These are phyloP conservation scores for Hyparrhenia diplandra DNA, from an alignment of 176 grass and related monocot species.

Conservation along the genomic window DNA sequence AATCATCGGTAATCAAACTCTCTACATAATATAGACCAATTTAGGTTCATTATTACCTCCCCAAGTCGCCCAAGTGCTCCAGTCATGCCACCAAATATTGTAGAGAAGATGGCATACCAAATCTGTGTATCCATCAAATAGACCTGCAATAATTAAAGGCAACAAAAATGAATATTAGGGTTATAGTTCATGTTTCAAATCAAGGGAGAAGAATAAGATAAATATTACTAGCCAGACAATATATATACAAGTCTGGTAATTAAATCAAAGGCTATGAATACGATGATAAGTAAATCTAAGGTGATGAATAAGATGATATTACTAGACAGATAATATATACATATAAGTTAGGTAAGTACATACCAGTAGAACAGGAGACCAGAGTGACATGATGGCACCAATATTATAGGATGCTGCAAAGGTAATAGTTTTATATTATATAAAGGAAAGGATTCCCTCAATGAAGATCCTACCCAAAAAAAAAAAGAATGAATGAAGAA, in stretches of 20 bases:
- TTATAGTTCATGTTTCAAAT: too few relatives aligned
- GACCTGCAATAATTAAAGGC: slow-evolving; percentile 52
- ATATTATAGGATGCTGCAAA: slow-evolving; percentile 77
- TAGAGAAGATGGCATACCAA: slow-evolving; percentile 95
- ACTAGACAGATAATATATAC: slow-evolving; percentile 4
- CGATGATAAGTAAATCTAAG: background rate
- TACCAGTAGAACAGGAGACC: slow-evolving; percentile 92
- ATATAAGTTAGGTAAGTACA: slow-evolving; percentile 9
- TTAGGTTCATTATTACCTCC: slow-evolving; percentile 59
- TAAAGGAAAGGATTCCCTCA: background rate
- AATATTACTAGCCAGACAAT: slow-evolving; percentile 4
- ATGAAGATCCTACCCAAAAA: background rate
- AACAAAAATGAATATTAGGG: background rate
- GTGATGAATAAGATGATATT: background rate
- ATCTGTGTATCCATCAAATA: slow-evolving; percentile 99
- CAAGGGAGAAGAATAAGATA: slow-evolving; percentile 7
- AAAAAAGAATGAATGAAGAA: background rate
- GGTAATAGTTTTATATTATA: background rate
- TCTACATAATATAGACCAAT: slow-evolving; percentile 11
- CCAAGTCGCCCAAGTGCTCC: slow-evolving; percentile 95
- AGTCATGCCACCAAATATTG: slow-evolving; percentile 85
- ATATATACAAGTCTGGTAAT: slow-evolving; percentile 7
- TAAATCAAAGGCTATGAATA: background rate
- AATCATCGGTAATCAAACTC: background rate
- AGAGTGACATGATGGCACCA: slow-evolving; percentile 73